These are phyloP conservation scores for Saprolegnia parasitica DNA, from an alignment of 352 stramenopile species.

Conservation along the genomic window DNA sequence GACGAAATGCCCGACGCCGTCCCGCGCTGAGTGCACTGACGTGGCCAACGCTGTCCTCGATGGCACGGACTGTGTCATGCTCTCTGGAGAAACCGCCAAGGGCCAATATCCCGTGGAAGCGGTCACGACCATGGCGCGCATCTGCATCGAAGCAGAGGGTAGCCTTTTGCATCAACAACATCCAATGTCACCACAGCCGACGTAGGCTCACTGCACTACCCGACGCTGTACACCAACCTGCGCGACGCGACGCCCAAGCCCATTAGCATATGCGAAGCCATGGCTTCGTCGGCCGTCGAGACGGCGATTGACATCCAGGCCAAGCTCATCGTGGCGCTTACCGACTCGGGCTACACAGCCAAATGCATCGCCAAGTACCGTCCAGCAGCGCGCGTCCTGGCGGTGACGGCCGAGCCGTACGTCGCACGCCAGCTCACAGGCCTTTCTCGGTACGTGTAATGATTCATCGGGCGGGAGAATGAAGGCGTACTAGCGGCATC, in stretches of 20 bases:
- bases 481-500: conserved; percentile 47
- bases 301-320: conserved; percentile 95
- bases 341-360: conserved; percentile 91
- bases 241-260: conserved; percentile 44
- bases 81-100: conserved; percentile 98
- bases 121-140: conserved; percentile 93
- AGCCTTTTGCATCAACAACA: conserved; percentile 13
- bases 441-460: conserved; percentile 57
- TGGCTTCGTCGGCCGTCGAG: conserved; percentile 96
- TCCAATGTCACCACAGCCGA: conserved; percentile 29
- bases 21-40: conserved; percentile 98
- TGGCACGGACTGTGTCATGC: conserved; percentile 98
- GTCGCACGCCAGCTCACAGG: conserved; percentile 69
- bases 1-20: conserved; percentile 96
- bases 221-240: conserved; percentile 57
- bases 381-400: conserved; percentile 80
- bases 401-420: conserved; percentile 73
- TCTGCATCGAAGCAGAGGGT: conserved; percentile 88
- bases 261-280: conserved; percentile 86
- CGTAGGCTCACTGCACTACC: conserved; percentile 53
- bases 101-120: conserved; percentile 94
- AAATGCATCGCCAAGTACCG: conserved; percentile 96
- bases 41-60: conserved; percentile 99
- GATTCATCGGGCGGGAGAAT: background rate
- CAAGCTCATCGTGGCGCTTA: conserved; percentile 97